phyloP scores from a whole-genome alignment of 352 stramenopile species.

The Blastocystis sp. region DNA sequence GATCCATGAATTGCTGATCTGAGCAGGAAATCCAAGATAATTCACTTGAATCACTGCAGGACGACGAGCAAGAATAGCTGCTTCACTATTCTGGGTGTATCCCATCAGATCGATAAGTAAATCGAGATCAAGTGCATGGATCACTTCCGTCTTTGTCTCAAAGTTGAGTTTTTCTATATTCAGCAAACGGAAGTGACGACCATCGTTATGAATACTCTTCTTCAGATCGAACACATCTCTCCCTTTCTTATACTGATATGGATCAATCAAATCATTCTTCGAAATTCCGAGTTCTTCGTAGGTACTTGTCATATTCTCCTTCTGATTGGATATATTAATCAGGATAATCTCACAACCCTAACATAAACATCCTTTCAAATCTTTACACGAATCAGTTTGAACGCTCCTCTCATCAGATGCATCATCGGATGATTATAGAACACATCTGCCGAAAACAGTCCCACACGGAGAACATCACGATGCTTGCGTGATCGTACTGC shows the following conservation, averaged over 20 bases:
- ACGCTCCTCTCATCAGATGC: slow-evolving; percentile 41
- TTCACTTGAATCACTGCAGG: slow-evolving; percentile 27
- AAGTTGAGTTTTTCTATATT: not conserved
- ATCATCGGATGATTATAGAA: slow-evolving; percentile 58
- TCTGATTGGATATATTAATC: not conserved
- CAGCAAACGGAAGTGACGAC: not conserved
- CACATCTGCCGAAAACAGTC: slow-evolving; percentile 24
- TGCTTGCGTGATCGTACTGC: not conserved
- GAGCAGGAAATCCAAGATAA: slow-evolving; percentile 25
- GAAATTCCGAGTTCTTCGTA: not conserved
- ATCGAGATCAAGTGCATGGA: not conserved
- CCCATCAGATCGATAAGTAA: slow-evolving; percentile 16
- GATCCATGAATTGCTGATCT: not conserved
- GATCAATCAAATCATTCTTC: not conserved
- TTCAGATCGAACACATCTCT: not conserved
- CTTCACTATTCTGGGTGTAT: slow-evolving; percentile 17
- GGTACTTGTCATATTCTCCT: not conserved
- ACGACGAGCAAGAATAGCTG: not conserved
- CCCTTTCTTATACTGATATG: not conserved
- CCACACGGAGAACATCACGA: slow-evolving; percentile 21
- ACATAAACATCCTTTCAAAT: no score
- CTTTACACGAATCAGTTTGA: not conserved
- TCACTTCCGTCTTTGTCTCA: not conserved
- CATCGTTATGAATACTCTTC: not conserved
- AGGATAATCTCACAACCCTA: slow-evolving; percentile 54